Conservation (phyloP, 805 yeast genomes). For the Ogataea methylovora region DNA sequence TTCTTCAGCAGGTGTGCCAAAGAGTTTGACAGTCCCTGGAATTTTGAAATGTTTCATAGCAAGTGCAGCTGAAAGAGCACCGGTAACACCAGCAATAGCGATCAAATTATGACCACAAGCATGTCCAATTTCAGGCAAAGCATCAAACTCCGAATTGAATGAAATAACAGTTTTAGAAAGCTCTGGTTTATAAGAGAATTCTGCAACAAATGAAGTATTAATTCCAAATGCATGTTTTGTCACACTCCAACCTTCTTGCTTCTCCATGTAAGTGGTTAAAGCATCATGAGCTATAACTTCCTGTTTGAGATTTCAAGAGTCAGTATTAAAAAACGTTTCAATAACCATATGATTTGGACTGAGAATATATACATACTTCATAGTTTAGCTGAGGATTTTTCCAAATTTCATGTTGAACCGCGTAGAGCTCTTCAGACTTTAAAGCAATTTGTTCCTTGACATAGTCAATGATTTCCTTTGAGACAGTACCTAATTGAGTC, state of each 20-base stretch:
- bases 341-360: no score
- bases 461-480: conserved; percentile 5
- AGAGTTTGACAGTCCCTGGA: conserved; percentile 20
- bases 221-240: conserved; percentile 17
- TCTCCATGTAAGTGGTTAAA: conserved; percentile 13
- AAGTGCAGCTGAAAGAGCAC: conserved; percentile 12
- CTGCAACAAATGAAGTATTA: conserved; percentile 16
- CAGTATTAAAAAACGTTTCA: not conserved
- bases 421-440: conserved; percentile 4
- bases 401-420: conserved; percentile 13
- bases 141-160: conserved; percentile 22
- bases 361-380: conserved; percentile 8
- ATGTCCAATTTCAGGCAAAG: conserved; percentile 22
- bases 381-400: conserved; percentile 12
- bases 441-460: conserved; percentile 5
- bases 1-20: conserved; percentile 25
- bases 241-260: conserved; percentile 18
- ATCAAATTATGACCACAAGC: conserved; percentile 25
- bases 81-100: conserved; percentile 16
- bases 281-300: conserved; percentile 19
- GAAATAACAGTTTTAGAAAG: conserved; percentile 12
- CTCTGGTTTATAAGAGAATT: conserved; percentile 7
- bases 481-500: conserved; percentile 4
- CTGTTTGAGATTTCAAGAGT: conserved; percentile 5
- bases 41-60: conserved; percentile 15